Evolutionary conservation across 306 rosid species (phyloP).

Genomic region (Datisca glomerata): DNA sequence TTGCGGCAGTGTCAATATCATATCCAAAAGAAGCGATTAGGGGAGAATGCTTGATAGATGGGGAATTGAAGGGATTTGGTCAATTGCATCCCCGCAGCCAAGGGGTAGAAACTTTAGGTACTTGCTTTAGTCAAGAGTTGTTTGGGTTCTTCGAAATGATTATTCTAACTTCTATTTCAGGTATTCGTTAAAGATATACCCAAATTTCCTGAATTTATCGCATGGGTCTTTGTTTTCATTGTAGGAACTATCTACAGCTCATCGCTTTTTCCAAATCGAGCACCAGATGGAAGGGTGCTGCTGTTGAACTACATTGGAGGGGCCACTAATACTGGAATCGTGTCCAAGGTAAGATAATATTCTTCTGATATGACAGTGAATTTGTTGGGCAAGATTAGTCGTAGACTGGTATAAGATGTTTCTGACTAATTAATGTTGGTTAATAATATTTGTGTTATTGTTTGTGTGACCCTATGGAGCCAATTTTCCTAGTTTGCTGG

Average conservation of each 20-base stretch:
- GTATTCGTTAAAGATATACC: too few species aligned
- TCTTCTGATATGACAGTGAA: slow-evolving; percentile 17
- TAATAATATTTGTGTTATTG: too few species aligned
- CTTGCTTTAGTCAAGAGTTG: slow-evolving; percentile 2
- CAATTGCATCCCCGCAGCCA: slow-evolving; percentile 97
- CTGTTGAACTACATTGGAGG: slow-evolving; percentile 98
- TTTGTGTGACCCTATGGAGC: too few species aligned
- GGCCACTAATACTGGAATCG: slow-evolving; percentile 73
- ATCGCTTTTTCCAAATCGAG: slow-evolving; percentile 88
- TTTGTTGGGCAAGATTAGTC: slow-evolving; percentile 5
- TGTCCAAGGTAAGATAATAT: slow-evolving; percentile 51
- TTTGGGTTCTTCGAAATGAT: too few species aligned
- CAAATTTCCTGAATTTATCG: neutral
- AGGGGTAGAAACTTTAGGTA: slow-evolving; percentile 94
- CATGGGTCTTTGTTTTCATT: slow-evolving; percentile 15
- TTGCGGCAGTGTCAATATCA: slow-evolving; percentile 87
- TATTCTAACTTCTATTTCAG: too few species aligned
- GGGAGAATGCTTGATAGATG: slow-evolving; percentile 66
- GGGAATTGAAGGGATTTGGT: slow-evolving; percentile 88
- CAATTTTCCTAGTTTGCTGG: too few species aligned
- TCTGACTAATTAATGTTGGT: too few species aligned
- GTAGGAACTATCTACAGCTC: slow-evolving; percentile 98
- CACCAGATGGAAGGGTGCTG: slow-evolving; percentile 83
- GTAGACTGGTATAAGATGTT: too few species aligned
- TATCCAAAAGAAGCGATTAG: slow-evolving; percentile 95